Evolutionary conservation across 2,329 filamentous ascomycete species (phyloP).

Genomic region (Fusarium lyarnte): DNA sequence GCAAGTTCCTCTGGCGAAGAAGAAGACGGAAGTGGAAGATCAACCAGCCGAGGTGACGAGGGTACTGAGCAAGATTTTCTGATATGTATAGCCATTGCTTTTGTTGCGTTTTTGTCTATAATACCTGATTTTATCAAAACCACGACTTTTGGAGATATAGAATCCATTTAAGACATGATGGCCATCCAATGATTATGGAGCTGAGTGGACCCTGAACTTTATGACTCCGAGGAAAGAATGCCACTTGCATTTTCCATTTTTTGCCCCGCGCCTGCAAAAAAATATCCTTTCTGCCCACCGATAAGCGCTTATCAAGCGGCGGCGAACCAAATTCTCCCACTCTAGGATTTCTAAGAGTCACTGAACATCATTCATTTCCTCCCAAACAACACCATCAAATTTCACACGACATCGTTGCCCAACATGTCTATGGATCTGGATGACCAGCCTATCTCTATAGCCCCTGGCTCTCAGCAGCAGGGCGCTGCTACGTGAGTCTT

Average conservation of each 20-base stretch:
- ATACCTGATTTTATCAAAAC: constrained; percentile 15
- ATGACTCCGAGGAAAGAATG: constrained; percentile 16
- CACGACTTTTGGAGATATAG: background rate
- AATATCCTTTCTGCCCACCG: constrained; percentile 34
- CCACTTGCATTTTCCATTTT: constrained; percentile 22
- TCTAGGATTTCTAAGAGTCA: constrained; percentile 38
- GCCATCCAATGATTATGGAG: constrained; percentile 15
- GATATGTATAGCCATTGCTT: constrained; percentile 21
- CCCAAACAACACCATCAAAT: constrained; percentile 24
- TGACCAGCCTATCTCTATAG: constrained; percentile 53
- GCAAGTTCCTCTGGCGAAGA: constrained; percentile 69
- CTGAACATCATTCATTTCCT: constrained; percentile 30
- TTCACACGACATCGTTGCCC: constrained; percentile 28
- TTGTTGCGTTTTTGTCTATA: constrained; percentile 9
- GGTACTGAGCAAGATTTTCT: constrained; percentile 74
- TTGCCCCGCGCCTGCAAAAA: constrained; percentile 40
- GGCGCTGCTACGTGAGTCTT: constrained; percentile 53
- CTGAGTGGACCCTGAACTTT: constrained; percentile 33
- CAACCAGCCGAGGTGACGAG: constrained; percentile 67
- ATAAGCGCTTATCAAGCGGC: constrained; percentile 54
- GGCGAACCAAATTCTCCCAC: constrained; percentile 50
- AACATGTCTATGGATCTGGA: constrained; percentile 58
- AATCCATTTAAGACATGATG: constrained; percentile 18
- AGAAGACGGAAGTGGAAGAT: constrained; percentile 54
- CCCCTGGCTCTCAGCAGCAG: constrained; percentile 45